Evolutionary conservation across 2,329 filamentous ascomycete genomes (phyloP).

Genomic region (Trichoderma gracile): DNA sequence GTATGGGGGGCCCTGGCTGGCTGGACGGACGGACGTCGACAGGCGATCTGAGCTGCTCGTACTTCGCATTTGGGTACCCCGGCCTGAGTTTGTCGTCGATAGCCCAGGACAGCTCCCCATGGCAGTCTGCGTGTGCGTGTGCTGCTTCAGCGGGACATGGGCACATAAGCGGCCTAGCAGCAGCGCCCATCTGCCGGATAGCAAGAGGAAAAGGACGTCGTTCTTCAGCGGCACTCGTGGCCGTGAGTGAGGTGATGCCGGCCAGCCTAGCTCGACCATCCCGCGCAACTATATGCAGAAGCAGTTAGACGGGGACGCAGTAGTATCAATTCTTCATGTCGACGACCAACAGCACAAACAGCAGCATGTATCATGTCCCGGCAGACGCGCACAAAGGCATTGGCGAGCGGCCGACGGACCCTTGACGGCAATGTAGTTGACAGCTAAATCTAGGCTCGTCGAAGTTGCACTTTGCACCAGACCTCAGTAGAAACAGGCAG

Average conservation of each 20-base stretch:
- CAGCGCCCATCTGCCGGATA: constrained; percentile 4
- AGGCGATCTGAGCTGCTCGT: neutral
- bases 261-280: neutral
- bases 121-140: too few species aligned
- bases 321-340: neutral
- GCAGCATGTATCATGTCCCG: neutral
- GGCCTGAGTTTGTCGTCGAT: neutral
- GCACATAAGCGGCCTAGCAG: neutral
- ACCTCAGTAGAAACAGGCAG: neutral
- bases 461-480: too few species aligned
- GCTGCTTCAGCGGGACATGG: neutral
- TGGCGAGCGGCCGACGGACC: neutral
- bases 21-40: neutral
- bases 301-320: neutral
- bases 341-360: neutral
- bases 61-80: neutral
- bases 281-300: too few species aligned
- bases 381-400: neutral
- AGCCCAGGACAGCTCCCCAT: too few species aligned
- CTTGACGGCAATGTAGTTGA: too few species aligned
- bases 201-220: neutral
- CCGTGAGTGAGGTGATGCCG: neutral
- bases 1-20: neutral
- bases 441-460: too few species aligned
- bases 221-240: constrained; percentile 1